These are phyloP conservation scores for Pseudomonodictys pantanalensis DNA, from an alignment of 495 filamentous ascomycete genomes.

Conservation along the genomic window DNA sequence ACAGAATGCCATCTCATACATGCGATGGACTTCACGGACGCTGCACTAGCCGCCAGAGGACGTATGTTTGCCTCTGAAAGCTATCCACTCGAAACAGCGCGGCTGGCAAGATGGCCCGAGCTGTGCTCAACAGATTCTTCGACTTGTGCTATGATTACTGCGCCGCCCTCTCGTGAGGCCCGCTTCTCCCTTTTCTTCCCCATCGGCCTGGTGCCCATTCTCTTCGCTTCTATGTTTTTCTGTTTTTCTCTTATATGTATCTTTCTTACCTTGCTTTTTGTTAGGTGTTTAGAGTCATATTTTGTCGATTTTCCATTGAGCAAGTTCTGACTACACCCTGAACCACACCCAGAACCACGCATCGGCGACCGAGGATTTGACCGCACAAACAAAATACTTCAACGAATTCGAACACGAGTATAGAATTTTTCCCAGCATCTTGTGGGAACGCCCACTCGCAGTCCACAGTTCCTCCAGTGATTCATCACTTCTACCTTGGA, in stretches of 20 bases:
- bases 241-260: constrained; percentile 3
- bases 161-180: not conserved
- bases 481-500: too few species aligned
- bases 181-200: not conserved
- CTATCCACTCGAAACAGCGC: constrained; percentile 7
- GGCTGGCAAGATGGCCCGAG: not conserved
- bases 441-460: too few species aligned
- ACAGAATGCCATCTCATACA: constrained; percentile 15
- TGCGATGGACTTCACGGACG: not conserved
- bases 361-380: too few species aligned
- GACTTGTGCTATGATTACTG: not conserved
- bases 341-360: too few species aligned
- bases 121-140: not conserved
- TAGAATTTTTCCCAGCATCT: too few species aligned
- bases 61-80: not conserved
- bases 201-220: constrained; percentile 17
- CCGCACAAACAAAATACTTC: too few species aligned
- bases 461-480: too few species aligned
- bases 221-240: not conserved
- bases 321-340: too few species aligned
- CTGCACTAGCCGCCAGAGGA: constrained; percentile 3
- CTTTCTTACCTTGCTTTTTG: not conserved
- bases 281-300: constrained; percentile 6
- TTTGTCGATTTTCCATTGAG: too few species aligned
- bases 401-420: too few species aligned